Evolutionary conservation across 2,329 filamentous ascomycete genomes (phyloP).

Genomic region (Aspergillus melleus): DNA sequence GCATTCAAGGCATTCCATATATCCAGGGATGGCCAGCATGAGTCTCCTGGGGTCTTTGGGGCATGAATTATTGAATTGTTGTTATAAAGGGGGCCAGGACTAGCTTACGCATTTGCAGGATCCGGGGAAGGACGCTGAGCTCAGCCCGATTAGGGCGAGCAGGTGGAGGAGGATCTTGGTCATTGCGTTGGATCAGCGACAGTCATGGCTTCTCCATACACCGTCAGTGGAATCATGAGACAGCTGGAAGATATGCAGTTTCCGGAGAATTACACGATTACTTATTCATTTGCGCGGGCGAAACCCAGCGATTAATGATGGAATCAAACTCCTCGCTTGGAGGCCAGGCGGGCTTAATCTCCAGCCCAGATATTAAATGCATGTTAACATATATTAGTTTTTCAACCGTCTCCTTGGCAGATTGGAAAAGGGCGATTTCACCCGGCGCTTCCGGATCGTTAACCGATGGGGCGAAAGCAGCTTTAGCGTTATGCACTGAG

Average conservation of each 20-base stretch:
- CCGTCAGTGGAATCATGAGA: too few species aligned
- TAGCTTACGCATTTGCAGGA: slow-evolving; percentile 14
- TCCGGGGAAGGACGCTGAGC: not conserved
- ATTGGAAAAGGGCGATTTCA: not conserved
- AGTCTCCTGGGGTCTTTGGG: slow-evolving; percentile 21
- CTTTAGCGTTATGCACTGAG: too few species aligned
- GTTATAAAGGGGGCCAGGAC: not conserved
- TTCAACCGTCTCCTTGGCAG: not conserved
- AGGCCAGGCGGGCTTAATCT: too few species aligned
- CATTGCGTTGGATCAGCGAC: not conserved
- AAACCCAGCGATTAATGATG: too few species aligned
- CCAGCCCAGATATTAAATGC: too few species aligned
- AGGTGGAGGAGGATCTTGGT: not conserved
- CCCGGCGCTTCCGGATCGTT: not conserved
- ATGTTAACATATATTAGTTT: too few species aligned
- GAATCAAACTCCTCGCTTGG: too few species aligned
- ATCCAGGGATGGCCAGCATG: slow-evolving; percentile 33
- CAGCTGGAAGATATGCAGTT: too few species aligned
- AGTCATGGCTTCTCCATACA: not conserved
- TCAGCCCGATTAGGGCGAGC: not conserved
- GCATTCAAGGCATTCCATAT: slow-evolving; percentile 35
- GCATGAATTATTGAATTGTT: not conserved
- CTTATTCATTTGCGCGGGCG: too few species aligned
- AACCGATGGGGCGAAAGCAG: not conserved
- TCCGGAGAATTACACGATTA: too few species aligned